These are phyloP conservation scores for Cercis canadensis DNA, from an alignment of 306 rosid species.

Conservation along the genomic window DNA sequence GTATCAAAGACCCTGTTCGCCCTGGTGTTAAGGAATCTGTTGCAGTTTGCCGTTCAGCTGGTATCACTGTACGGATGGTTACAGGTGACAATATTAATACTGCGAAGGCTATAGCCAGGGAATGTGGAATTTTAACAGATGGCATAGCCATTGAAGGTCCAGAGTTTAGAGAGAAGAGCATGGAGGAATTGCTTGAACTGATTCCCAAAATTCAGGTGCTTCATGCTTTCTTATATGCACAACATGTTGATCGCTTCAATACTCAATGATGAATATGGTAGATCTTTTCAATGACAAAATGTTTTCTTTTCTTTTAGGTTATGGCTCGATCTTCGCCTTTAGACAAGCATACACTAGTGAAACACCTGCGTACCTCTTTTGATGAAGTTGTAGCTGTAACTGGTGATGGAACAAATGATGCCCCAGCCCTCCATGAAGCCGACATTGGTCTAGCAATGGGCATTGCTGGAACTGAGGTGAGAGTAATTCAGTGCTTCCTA, in stretches of 20 bases:
- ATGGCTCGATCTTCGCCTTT: conserved; percentile 98
- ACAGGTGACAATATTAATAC: conserved; percentile 95
- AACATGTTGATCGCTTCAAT: conserved; percentile 19
- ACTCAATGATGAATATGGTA: conserved; percentile 20
- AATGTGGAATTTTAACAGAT: conserved; percentile 95
- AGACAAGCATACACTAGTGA: conserved; percentile 90
- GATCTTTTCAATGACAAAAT: conserved; percentile 36
- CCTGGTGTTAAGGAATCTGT: conserved; percentile 98
- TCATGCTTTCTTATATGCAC: conserved; percentile 23
- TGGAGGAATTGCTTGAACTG: conserved; percentile 67
- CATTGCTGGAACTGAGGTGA: conserved; percentile 96
- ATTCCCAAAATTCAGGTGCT: conserved; percentile 95
- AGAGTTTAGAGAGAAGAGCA: conserved; percentile 80
- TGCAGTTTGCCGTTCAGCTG: conserved; percentile 90
- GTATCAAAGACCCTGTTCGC: conserved; percentile 97
- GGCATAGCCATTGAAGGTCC: conserved; percentile 99
- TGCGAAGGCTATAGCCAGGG: conserved; percentile 97
- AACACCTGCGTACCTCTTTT: conserved; percentile 84
- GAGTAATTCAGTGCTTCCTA: conserved; percentile 36
- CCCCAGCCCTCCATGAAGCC: conserved; percentile 99
- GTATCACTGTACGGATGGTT: conserved; percentile 93
- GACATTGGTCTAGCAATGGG: conserved; percentile 99
- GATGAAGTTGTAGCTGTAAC: conserved; percentile 97
- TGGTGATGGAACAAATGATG: conserved; percentile 99
- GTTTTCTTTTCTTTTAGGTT: conserved; percentile 55